Base-by-base conservation (phyloP, 768 basidiomycete genomes). In the Tylopilus sp. region DNA sequence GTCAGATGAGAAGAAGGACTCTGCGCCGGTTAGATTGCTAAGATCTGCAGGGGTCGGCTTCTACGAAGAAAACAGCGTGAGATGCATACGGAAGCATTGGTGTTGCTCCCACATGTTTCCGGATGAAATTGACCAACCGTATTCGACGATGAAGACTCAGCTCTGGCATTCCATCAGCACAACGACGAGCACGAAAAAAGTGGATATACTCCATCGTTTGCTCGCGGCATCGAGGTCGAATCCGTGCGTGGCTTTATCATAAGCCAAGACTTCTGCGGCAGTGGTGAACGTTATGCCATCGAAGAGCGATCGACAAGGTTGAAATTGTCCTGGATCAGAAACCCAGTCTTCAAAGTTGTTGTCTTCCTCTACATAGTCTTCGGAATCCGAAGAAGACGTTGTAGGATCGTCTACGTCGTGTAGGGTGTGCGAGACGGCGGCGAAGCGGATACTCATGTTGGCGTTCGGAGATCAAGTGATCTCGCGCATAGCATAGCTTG, bases 121-220 rank as follows among this genome's bases (percentile, higher is more conserved):
- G 75, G 62, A 95, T 91, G 69, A 79, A 89, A 67, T 97, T 97
- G 70, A 97, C 82, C 45, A 97, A 70, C 43, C 89, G 81, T 58
- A 92, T 85, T 18, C 88, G 78, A 49, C 81, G 79, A 68, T 92
- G 85, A 56, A 86, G 81, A 66, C 95, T 93, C 35, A 95, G 72
- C 0, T 73, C 89, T 91, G 55, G 25, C 30, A 25, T 39, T 30
- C 22, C 18, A 17, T 55, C 53, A 50, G 45, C 18, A 53, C 21
- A 42, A n/a, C 13, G 18, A 28, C 9, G 21, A 33, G 18, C 4
- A 17, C 26, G 5, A 15, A 9, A 7, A 39, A 41, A 40, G 33
- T 26, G 26, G 21, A 70, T 85, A 40, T 47, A 91, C 91, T 75
- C 50, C 91, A 65, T 41, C 68, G 73, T 44, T 67, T 67, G 57